Percentiles rank a stretch among this genome's conserved stretches.
These are phyloP conservation scores for Colletotrichum horii DNA, from an alignment of 2,329 filamentous ascomycete species.

Conservation along the genomic window DNA sequence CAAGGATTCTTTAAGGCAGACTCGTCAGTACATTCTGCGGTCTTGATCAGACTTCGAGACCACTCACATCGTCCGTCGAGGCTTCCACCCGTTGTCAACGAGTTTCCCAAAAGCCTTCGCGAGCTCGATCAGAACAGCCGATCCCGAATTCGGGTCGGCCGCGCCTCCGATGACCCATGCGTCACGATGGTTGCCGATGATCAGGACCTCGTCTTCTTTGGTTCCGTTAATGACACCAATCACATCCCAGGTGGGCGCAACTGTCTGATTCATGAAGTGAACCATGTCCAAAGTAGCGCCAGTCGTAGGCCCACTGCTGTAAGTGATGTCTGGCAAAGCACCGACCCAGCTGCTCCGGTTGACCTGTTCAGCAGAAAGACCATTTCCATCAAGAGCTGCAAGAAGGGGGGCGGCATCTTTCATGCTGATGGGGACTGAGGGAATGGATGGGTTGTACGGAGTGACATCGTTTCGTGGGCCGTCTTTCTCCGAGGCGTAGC, in stretches of 20 bases:
- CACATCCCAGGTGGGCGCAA: slow-evolving; percentile 30
- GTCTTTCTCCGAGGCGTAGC: slow-evolving; percentile 8
- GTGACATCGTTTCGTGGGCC: slow-evolving; percentile 4
- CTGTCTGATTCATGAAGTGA: slow-evolving; percentile 8
- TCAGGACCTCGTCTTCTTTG: slow-evolving; percentile 44
- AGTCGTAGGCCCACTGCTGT: slow-evolving; percentile 2
- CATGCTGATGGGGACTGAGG: slow-evolving; percentile 6
- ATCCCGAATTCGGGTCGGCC: slow-evolving; percentile 56
- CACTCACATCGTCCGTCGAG: slow-evolving; percentile 48
- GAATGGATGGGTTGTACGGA: slow-evolving; percentile 3
- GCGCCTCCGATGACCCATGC: slow-evolving; percentile 60
- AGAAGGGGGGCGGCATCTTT: neutral
- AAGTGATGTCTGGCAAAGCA: slow-evolving; percentile 5
- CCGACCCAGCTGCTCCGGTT: slow-evolving; percentile 8
- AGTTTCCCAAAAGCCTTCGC: slow-evolving; percentile 53
- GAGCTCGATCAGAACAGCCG: slow-evolving; percentile 53
- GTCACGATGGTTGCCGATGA: slow-evolving; percentile 59
- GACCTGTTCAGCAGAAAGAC: neutral
- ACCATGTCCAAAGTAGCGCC: slow-evolving; percentile 8
- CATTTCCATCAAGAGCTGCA: neutral
- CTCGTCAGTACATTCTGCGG: neutral
- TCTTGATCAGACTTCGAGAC: neutral
- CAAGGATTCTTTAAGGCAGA: slow-evolving; percentile 21
- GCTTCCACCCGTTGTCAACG: slow-evolving; percentile 54
- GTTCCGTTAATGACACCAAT: slow-evolving; percentile 46